Percentiles rank a stretch among this genome's conserved stretches.
These are phyloP conservation scores for Xylariales sp. DNA, from an alignment of 2,329 filamentous ascomycete genomes.

Conservation along the genomic window DNA sequence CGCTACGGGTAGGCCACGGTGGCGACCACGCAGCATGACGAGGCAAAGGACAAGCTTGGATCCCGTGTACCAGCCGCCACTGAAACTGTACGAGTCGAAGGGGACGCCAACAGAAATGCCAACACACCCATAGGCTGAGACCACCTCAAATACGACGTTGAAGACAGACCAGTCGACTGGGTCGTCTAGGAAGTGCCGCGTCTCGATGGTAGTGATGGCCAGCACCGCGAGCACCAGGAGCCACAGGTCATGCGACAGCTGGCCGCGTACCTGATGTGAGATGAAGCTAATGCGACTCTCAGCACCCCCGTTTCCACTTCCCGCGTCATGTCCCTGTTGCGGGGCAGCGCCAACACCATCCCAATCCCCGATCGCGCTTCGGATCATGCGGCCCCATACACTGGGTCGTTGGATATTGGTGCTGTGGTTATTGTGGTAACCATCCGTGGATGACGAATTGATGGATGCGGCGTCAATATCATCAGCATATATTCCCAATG, in stretches of 20 bases:
- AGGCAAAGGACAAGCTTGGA: constrained; percentile 55
- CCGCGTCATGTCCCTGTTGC: no score
- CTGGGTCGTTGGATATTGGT: constrained; percentile 11
- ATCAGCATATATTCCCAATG: constrained; percentile 52
- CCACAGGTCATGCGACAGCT: constrained; percentile 65
- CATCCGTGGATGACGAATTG: not conserved
- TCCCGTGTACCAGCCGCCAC: constrained; percentile 46
- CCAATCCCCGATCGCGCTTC: constrained; percentile 32
- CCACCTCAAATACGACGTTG: constrained; percentile 55
- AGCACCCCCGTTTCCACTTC: constrained; percentile 11
- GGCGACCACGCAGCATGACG: constrained; percentile 53
- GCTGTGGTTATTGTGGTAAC: not conserved
- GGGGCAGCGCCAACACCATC: constrained; percentile 37
- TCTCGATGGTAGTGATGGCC: constrained; percentile 57
- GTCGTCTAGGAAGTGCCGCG: constrained; percentile 44
- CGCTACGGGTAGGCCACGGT: constrained; percentile 52
- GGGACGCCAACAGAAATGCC: constrained; percentile 55
- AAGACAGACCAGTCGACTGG: constrained; percentile 53
- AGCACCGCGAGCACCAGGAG: constrained; percentile 58
- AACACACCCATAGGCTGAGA: constrained; percentile 57
- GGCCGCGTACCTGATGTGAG: constrained; percentile 55
- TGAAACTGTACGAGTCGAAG: constrained; percentile 48
- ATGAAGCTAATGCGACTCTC: constrained; percentile 43
- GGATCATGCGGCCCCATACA: constrained; percentile 29
- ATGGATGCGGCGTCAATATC: constrained; percentile 20